Evolutionary conservation across 495 filamentous ascomycete species (phyloP), one percentile per base, ranked within the genome.

Genomic region (Daldinia vernicosa): DNA sequence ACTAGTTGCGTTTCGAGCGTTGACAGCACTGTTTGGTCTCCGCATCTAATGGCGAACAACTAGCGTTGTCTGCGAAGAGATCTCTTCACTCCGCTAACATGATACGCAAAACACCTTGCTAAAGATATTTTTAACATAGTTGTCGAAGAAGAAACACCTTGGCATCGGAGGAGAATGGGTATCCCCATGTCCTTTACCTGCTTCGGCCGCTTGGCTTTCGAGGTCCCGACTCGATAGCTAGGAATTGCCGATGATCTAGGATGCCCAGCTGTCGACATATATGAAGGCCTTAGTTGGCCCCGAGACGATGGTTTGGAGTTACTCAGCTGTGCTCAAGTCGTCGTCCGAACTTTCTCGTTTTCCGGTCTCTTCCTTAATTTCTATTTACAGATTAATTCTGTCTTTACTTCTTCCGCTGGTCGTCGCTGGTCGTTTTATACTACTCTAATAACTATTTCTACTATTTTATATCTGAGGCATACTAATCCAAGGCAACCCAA

Each of bases 291-390:
- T 70, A 57, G 22, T 66, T 45, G 68, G 67, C 69, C 74, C 71
- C 65, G 43, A 74, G 43, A 56, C 54, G 63, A 72, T 56, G 45
- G 64, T 73, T 74, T 70, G 63, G 66, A 15, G 15, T 69, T 75
- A 79, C 74, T 75, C 74, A 79, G 79, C 80, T 79, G 76, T 71
- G 78, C 75, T 81, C 76, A 75, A 56, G 59, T 77, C 67, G 65
- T 77, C 69, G 73, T 66, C 69, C 63, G 63, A 67, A 72, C 63
- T 60, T 74, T 62, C 69, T 65, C 39, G 68, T 75, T 57, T 47
- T 70, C 60, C 61, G 62, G 69, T 79, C 64, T 71, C 69, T 77
- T 74, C 67, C 67, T 51, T 74, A 61, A 45, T 66, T 66, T 72
- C 35, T 32, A 61, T 67, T 33, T 26, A 66, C 60, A 74, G 67